Base-by-base conservation (phyloP, 768 basidiomycete genomes). In the Sistotremastrum suecicum region DNA sequence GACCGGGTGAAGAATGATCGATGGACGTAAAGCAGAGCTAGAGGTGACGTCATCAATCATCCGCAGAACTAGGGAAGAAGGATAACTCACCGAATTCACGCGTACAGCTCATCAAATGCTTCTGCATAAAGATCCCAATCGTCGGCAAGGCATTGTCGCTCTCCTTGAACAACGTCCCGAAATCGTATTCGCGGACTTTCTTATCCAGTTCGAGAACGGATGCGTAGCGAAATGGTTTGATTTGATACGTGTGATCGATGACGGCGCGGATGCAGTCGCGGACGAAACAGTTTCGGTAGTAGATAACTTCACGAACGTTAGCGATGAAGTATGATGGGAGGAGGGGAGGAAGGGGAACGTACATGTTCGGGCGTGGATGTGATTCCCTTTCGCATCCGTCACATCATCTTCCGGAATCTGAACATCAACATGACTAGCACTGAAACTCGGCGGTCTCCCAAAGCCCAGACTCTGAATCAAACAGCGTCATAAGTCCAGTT, bases 1-100 rank as follows among this genome's bases (percentile, higher is more conserved):
- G 81, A 83, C 55, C 82, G 77, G 3, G 81, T 78, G 52, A 85
- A 83, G 66, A 80, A 84, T 52, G 78, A 76, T 10, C 83, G 78
- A 56, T 83, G 81, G 42, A 83, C 71, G 55, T 82, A 82, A 6
- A 83, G 61, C 33, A 83, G 65, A n/a, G 78, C 81, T 83, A 47
- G 30, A 49, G n/a, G 10, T 45, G 12, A 47, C 11, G 37, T 20
- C 20, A 20, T 20, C 20, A 2, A 20, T 2, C 2, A 20, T 20
- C 20, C 20, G 20, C 2, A 20, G 20, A 20, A 20, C 20, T 20
- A 20, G 20, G 20, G 20, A 20, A 20, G 20, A 20, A 20, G 20
- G 20, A 20, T 20, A 20, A 20, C 20, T 20, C 20, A 20, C 20
- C 20, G 20, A 20, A 20, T 20, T 20, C 20, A 20, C 20, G 20